These are phyloP conservation scores for Alternaria brassicae DNA, from an alignment of 2,329 filamentous ascomycete genomes.

Conservation along the genomic window DNA sequence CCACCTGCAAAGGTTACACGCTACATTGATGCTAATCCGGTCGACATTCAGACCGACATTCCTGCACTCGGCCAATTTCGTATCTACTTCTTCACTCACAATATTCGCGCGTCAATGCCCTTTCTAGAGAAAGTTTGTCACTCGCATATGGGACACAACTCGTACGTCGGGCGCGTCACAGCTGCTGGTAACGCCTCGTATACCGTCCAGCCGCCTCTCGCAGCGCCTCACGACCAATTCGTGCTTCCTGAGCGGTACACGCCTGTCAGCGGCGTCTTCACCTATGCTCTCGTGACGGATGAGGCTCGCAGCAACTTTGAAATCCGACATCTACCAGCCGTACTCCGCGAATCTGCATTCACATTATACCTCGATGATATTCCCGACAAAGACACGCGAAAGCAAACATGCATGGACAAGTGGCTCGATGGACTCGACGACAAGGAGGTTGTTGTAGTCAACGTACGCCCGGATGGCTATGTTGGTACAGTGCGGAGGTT, in stretches of 20 bases:
- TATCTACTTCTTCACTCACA: constrained; percentile 73
- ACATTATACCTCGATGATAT: constrained; percentile 75
- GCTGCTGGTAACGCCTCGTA: constrained; percentile 69
- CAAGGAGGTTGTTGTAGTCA: constrained; percentile 68
- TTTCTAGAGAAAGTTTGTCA: constrained; percentile 69
- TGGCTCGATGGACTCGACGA: constrained; percentile 69
- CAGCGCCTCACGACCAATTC: constrained; percentile 70
- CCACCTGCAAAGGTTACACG: constrained; percentile 74
- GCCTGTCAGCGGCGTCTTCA: constrained; percentile 71
- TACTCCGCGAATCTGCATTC: constrained; percentile 71
- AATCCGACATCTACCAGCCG: constrained; percentile 67
- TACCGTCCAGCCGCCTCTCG: constrained; percentile 62
- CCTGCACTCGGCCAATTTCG: constrained; percentile 80
- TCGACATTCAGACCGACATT: constrained; percentile 79
- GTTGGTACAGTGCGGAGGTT: constrained; percentile 67
- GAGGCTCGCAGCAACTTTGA: constrained; percentile 70
- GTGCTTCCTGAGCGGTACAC: constrained; percentile 73
- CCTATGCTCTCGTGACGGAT: constrained; percentile 68
- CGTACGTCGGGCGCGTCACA: constrained; percentile 67
- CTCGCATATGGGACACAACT: constrained; percentile 59
- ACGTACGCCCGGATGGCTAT: constrained; percentile 77
- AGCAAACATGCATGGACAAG: constrained; percentile 66
- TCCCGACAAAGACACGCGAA: constrained; percentile 62
- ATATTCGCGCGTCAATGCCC: constrained; percentile 61
- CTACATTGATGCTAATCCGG: constrained; percentile 78